Evolutionary conservation across 1,284 basidiomycete genomes (phyloP).

Genomic region (Taiwanofungus camphoratus): DNA sequence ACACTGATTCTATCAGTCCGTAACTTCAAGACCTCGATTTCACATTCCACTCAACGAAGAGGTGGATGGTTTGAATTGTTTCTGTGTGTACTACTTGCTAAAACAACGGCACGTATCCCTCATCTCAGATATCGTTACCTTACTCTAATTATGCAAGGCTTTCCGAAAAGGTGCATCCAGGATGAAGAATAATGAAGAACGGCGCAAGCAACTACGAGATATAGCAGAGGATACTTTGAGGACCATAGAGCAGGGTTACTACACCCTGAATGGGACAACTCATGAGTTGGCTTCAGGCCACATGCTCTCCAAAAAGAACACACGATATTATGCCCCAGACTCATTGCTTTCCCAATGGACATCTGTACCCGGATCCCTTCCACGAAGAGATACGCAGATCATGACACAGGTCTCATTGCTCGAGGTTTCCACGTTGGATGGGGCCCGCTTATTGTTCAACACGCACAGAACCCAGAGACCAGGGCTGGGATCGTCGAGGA

Average conservation of each 20-base stretch:
- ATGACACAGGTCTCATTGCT: conserved; percentile 35
- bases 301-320: conserved; percentile 32
- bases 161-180: too few species aligned
- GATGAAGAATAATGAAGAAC: conserved; percentile 4
- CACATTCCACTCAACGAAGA: too few species aligned
- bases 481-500: conserved; percentile 22
- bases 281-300: conserved; percentile 29
- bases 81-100: too few species aligned
- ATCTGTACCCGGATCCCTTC: conserved; percentile 12
- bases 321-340: conserved; percentile 38
- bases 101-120: too few species aligned
- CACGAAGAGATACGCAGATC: conserved; percentile 1
- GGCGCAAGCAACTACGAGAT: conserved; percentile 16
- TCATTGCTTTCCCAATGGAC: conserved; percentile 34
- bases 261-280: conserved; percentile 16
- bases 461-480: conserved; percentile 9
- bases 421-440: conserved; percentile 51
- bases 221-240: conserved; percentile 30
- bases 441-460: conserved; percentile 29
- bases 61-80: too few species aligned
- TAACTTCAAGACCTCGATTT: too few species aligned
- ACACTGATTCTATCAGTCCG: too few species aligned
- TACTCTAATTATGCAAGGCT: too few species aligned
- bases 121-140: too few species aligned
- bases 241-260: conserved; percentile 27